These are phyloP conservation scores for Yamadazyma buinensis DNA, from an alignment of 1,139 yeast species.

Conservation along the genomic window DNA sequence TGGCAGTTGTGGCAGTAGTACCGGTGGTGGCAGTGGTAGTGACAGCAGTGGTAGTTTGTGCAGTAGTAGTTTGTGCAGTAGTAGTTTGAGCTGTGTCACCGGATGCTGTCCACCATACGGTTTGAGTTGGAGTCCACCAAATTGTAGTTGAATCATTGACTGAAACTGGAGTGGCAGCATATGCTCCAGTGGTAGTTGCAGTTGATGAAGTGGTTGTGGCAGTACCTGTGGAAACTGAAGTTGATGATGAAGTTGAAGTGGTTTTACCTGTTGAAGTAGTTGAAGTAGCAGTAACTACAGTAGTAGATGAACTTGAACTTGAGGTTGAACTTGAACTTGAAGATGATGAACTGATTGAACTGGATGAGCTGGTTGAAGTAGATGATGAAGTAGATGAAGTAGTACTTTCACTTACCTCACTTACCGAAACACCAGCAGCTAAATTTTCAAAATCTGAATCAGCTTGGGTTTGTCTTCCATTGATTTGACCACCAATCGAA, in stretches of 20 bases:
- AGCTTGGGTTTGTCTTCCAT: slow-evolving; percentile 56
- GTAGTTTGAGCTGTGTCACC: slow-evolving; percentile 2
- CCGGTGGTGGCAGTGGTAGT: neutral
- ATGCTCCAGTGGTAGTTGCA: slow-evolving; percentile 3
- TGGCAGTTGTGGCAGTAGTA: neutral
- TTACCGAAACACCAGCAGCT: slow-evolving; percentile 21
- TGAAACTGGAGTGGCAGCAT: slow-evolving; percentile 1
- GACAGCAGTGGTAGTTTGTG: neutral
- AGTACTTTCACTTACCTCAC: slow-evolving; percentile 4
- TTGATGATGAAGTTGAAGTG: neutral
- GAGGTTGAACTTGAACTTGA: slow-evolving; percentile 1
- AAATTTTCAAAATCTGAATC: slow-evolving; percentile 45
- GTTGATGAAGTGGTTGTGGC: neutral
- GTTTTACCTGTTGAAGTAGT: slow-evolving; percentile 1
- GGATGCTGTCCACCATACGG: slow-evolving; percentile 2
- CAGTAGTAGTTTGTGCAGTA: neutral
- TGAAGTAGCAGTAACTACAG: slow-evolving; percentile 5
- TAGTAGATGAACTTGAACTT: neutral
- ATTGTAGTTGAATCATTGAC: slow-evolving; percentile 1
- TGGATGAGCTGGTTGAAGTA: neutral
- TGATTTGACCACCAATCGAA: slow-evolving; percentile 59
- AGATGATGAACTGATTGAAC: slow-evolving; percentile 1
- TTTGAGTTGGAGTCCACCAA: slow-evolving; percentile 5
- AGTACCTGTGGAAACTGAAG: neutral
- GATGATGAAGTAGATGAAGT: slow-evolving; percentile 2